Conservation (phyloP, 2,329 filamentous ascomycete species). For the Colletotrichum lindemuthianum region DNA sequence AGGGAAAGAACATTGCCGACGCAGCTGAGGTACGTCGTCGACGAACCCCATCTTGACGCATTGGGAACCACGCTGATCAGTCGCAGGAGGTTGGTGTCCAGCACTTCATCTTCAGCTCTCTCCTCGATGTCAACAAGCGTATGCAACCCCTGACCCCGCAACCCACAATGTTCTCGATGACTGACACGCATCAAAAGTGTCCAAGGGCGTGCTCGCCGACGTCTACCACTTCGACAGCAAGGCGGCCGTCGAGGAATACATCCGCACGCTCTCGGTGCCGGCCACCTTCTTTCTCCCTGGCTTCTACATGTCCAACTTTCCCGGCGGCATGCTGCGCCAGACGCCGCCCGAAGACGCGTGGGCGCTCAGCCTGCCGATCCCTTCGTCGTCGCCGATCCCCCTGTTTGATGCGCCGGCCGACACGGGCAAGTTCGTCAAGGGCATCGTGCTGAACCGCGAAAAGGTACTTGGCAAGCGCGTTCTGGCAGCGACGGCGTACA, state of each 20-base stretch:
- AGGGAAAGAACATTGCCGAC: constrained; percentile 59
- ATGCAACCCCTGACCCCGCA: constrained; percentile 34
- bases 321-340: constrained; percentile 41
- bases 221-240: constrained; percentile 68
- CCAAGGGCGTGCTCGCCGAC: constrained; percentile 50
- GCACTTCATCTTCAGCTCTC: constrained; percentile 57
- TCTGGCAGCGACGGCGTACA: constrained; percentile 49
- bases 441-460: constrained; percentile 40
- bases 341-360: constrained; percentile 44
- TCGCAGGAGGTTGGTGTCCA: constrained; percentile 48
- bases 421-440: constrained; percentile 52
- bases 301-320: constrained; percentile 63
- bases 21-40: constrained; percentile 52
- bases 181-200: constrained; percentile 41
- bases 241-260: constrained; percentile 64
- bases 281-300: constrained; percentile 63
- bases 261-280: constrained; percentile 56
- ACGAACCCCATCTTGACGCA: constrained; percentile 39
- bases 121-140: constrained; percentile 52
- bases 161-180: constrained; percentile 12
- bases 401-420: constrained; percentile 49
- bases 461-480: constrained; percentile 46
- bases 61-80: constrained; percentile 19
- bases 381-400: constrained; percentile 45
- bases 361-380: constrained; percentile 46